Evolutionary conservation across 192 early-diverging fungal species (phyloP).

Genomic region (Pilaira anomala): DNA sequence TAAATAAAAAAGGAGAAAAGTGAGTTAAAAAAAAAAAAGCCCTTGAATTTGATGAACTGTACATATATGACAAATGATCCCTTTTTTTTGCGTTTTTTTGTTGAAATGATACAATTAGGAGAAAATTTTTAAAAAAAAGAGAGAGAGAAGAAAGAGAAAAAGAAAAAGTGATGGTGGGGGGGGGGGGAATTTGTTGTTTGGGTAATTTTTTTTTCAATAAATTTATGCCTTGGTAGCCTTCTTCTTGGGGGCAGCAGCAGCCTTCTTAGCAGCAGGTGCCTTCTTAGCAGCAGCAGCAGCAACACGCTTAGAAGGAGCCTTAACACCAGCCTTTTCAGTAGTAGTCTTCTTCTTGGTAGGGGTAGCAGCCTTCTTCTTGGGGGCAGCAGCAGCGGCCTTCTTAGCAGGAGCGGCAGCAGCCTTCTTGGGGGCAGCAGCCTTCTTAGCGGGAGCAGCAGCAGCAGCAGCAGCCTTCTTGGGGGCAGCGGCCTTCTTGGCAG

Average conservation of each 20-base stretch:
- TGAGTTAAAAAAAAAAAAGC: too few relatives aligned
- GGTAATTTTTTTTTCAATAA: too few relatives aligned
- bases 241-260: constrained; percentile 39
- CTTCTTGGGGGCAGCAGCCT: constrained; percentile 23
- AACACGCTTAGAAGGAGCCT: constrained; percentile 40
- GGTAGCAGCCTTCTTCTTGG: constrained; percentile 43
- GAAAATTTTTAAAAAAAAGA: too few relatives aligned
- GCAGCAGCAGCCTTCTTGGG: constrained; percentile 33
- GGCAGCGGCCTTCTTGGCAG: constrained; percentile 32
- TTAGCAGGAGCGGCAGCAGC: constrained; percentile 35
- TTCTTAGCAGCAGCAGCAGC: constrained; percentile 34
- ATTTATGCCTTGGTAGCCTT: constrained; percentile 26
- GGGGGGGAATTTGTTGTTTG: too few relatives aligned
- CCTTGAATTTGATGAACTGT: too few relatives aligned
- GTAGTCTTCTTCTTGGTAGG: constrained; percentile 44
- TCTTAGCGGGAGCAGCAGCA: constrained; percentile 29
- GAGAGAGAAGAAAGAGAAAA: too few relatives aligned
- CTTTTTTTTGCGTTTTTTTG: too few relatives aligned
- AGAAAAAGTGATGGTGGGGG: too few relatives aligned
- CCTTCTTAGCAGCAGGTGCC: constrained; percentile 40
- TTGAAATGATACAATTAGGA: too few relatives aligned
- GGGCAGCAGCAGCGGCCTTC: constrained; percentile 33
- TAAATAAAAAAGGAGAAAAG: too few relatives aligned
- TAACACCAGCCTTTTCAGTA: constrained; percentile 35
- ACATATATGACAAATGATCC: too few relatives aligned